Conservation (phyloP, 495 filamentous ascomycete genomes). For the Amphirosellinia nigrospora region DNA sequence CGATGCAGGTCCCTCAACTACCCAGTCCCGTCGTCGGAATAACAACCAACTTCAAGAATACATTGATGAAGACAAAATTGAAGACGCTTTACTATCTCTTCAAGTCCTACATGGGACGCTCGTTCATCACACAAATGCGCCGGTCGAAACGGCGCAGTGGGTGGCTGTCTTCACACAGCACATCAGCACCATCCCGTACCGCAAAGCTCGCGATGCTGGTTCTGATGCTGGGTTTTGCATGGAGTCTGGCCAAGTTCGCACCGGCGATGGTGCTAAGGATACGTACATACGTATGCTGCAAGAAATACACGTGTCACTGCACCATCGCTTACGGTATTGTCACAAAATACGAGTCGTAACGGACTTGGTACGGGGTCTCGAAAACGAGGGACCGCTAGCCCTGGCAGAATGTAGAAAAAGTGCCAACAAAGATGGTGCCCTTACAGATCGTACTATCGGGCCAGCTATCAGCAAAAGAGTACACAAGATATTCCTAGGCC, state of each 20-base stretch:
- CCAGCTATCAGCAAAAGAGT: slow-evolving; percentile 73
- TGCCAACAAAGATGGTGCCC: slow-evolving; percentile 69
- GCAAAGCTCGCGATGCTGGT: slow-evolving; percentile 48
- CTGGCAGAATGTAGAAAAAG: slow-evolving; percentile 70
- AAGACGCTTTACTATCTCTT: slow-evolving; percentile 73
- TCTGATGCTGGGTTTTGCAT: slow-evolving; percentile 75
- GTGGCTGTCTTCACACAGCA: slow-evolving; percentile 81
- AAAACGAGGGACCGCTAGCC: slow-evolving; percentile 61
- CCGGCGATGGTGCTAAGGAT: slow-evolving; percentile 69
- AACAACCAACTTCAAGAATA: slow-evolving; percentile 53
- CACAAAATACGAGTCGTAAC: slow-evolving; percentile 64
- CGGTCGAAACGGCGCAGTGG: slow-evolving; percentile 76
- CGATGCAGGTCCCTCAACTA: slow-evolving; percentile 13
- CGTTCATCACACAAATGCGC: slow-evolving; percentile 71
- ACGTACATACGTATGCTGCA: slow-evolving; percentile 82
- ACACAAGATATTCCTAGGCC: slow-evolving; percentile 75
- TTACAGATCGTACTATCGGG: slow-evolving; percentile 70
- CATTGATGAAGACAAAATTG: slow-evolving; percentile 74
- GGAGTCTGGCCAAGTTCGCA: slow-evolving; percentile 79
- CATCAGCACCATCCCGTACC: slow-evolving; percentile 78
- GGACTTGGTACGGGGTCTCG: slow-evolving; percentile 64
- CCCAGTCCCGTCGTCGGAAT: slow-evolving; percentile 43
- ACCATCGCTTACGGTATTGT: slow-evolving; percentile 74
- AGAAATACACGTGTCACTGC: slow-evolving; percentile 76
- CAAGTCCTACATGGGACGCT: slow-evolving; percentile 72